Conservation (phyloP, 768 basidiomycete species). For the Russula brevipes region DNA sequence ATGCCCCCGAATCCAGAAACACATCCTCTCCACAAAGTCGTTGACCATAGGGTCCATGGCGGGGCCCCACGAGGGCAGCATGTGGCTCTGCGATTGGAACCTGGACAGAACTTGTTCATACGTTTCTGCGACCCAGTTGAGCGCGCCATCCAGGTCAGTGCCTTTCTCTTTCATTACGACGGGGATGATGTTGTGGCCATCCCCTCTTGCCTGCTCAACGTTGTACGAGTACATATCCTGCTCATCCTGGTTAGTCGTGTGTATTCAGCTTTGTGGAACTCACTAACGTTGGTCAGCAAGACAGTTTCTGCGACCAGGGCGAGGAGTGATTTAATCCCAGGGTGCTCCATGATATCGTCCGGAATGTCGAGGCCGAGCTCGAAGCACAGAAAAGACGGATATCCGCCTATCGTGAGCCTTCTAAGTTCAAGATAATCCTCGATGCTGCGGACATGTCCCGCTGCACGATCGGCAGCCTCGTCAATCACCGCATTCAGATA, state of each 20-base stretch:
- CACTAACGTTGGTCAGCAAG: slow-evolving; percentile 37
- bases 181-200: slow-evolving; percentile 30
- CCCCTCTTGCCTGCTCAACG: slow-evolving; percentile 32
- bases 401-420: slow-evolving; percentile 37
- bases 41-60: slow-evolving; percentile 56
- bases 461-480: slow-evolving; percentile 39
- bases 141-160: slow-evolving; percentile 28
- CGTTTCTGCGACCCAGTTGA: slow-evolving; percentile 23
- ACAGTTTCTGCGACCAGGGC: slow-evolving; percentile 34
- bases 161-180: slow-evolving; percentile 30
- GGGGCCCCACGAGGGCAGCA: slow-evolving; percentile 57
- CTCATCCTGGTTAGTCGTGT: not conserved
- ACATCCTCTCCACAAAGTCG: slow-evolving; percentile 57
- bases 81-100: slow-evolving; percentile 34
- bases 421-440: slow-evolving; percentile 39
- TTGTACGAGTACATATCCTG: slow-evolving; percentile 35
- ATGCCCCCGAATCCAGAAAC: slow-evolving; percentile 67
- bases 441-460: slow-evolving; percentile 33
- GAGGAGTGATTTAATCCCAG: slow-evolving; percentile 29
- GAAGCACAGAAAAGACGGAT: slow-evolving; percentile 36
- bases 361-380: slow-evolving; percentile 39
- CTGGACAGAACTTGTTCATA: not conserved
- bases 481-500: slow-evolving; percentile 38
- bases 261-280: not conserved
- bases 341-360: slow-evolving; percentile 38